phyloP scores from a whole-genome alignment of 441 rosid genomes.

The Omphalea diandra region DNA sequence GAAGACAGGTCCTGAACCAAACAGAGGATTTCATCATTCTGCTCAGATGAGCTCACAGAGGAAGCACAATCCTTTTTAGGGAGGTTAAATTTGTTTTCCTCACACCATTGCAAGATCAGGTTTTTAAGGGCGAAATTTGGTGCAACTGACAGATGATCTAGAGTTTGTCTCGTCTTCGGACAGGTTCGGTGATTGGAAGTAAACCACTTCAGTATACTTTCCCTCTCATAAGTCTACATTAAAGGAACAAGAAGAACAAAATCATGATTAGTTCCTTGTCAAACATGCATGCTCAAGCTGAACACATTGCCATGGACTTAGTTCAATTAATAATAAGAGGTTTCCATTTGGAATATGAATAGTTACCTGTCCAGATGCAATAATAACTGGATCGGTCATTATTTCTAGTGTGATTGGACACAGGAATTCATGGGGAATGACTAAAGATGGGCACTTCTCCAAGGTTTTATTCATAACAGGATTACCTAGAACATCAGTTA shows the following conservation, averaged over 20 bases:
- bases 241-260: background rate
- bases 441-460: constrained; percentile 38
- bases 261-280: background rate
- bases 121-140: constrained; percentile 76
- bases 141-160: constrained; percentile 56
- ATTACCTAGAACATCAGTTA: constrained; percentile 31
- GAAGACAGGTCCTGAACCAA: constrained; percentile 58
- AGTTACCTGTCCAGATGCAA: constrained; percentile 78
- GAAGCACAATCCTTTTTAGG: constrained; percentile 32
- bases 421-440: constrained; percentile 69
- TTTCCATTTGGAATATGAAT: no score
- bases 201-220: constrained; percentile 79
- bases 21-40: constrained; percentile 36
- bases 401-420: constrained; percentile 82
- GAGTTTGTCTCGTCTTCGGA: constrained; percentile 67
- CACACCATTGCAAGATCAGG: constrained; percentile 89
- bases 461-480: constrained; percentile 34
- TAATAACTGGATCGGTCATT: constrained; percentile 80
- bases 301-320: background rate
- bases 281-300: no score
- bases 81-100: constrained; percentile 51
- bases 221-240: constrained; percentile 65
- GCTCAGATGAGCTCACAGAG: constrained; percentile 16
- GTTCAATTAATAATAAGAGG: background rate
- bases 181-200: constrained; percentile 63